A percentile compares a stretch with the other conserved stretches of the same genome.
These are phyloP conservation scores for Arthrocladium fulminans DNA, from an alignment of 2,329 filamentous ascomycete genomes.

Conservation along the genomic window DNA sequence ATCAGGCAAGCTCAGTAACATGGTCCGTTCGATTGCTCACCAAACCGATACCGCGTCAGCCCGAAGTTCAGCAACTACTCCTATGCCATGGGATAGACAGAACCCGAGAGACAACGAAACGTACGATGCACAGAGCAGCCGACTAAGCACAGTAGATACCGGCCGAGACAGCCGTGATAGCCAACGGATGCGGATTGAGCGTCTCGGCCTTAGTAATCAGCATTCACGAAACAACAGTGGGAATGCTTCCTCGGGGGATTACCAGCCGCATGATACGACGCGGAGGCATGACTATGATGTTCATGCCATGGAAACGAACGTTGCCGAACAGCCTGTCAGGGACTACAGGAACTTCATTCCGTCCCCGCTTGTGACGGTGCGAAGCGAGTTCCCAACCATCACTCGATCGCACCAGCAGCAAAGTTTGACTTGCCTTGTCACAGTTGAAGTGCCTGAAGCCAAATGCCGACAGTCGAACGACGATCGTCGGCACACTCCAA, in stretches of 20 bases:
- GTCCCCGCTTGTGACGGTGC: constrained; percentile 80
- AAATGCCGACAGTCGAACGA: constrained; percentile 84
- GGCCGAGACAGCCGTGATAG: constrained; percentile 35
- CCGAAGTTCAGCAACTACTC: constrained; percentile 47
- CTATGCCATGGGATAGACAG: constrained; percentile 50
- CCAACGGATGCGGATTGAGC: constrained; percentile 37
- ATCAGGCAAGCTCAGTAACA: constrained; percentile 85
- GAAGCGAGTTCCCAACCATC: constrained; percentile 93
- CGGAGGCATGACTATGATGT: constrained; percentile 90
- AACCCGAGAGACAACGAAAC: constrained; percentile 25
- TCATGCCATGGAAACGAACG: constrained; percentile 85
- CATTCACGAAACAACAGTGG: constrained; percentile 73
- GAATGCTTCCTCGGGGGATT: constrained; percentile 65
- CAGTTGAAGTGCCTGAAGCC: constrained; percentile 83
- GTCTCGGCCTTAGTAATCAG: constrained; percentile 31
- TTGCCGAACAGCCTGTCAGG: constrained; percentile 57
- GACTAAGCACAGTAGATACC: constrained; percentile 23
- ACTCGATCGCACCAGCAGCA: constrained; percentile 89
- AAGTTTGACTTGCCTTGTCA: constrained; percentile 85
- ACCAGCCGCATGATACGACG: constrained; percentile 50
- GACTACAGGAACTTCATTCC: constrained; percentile 78
- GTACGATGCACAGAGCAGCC: constrained; percentile 7
- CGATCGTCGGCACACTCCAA: constrained; percentile 48
- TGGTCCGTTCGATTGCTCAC: constrained; percentile 72
- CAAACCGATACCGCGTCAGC: constrained; percentile 50